Evolutionary conservation across 176 grass and related monocot genomes (phyloP).

Genomic region (Aegilops bicornis): DNA sequence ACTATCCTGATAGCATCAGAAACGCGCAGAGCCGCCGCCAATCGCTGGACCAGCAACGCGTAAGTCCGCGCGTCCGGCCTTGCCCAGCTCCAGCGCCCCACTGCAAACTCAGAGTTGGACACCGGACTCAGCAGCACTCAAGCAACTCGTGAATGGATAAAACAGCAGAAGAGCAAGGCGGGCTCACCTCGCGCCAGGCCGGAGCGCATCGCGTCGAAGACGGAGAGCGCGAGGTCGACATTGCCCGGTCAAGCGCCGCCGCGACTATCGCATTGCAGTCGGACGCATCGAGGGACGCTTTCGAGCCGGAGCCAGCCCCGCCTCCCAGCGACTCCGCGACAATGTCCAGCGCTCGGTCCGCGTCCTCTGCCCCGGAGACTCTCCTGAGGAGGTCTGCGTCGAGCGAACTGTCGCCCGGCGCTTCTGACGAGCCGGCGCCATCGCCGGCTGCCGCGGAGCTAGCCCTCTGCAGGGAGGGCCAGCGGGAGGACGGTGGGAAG

Average conservation of each 20-base stretch:
- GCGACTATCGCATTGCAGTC: slow-evolving; percentile 64
- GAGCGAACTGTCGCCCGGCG: slow-evolving; percentile 12
- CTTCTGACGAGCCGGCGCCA: slow-evolving; percentile 29
- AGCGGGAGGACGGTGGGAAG: neutral
- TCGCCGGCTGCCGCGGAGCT: slow-evolving; percentile 33
- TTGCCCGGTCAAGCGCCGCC: slow-evolving; percentile 70
- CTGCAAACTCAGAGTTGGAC: slow-evolving; percentile 21
- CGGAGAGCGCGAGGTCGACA: slow-evolving; percentile 56
- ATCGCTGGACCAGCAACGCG: slow-evolving; percentile 54
- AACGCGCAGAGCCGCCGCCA: slow-evolving; percentile 57
- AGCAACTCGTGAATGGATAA: neutral
- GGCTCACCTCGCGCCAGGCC: slow-evolving; percentile 47
- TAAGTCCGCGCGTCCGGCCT: slow-evolving; percentile 71
- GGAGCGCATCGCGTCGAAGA: slow-evolving; percentile 67
- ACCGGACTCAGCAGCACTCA: slow-evolving; percentile 27
- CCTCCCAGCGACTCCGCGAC: slow-evolving; percentile 37
- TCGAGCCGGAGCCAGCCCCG: neutral
- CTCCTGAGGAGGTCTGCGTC: slow-evolving; percentile 45
- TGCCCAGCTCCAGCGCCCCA: slow-evolving; percentile 56
- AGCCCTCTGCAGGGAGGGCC: slow-evolving; percentile 19
- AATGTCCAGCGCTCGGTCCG: slow-evolving; percentile 52
- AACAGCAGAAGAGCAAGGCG: neutral
- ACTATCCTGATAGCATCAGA: slow-evolving; percentile 67
- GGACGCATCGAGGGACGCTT: slow-evolving; percentile 23
- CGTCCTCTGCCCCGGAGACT: slow-evolving; percentile 44